Evolutionary conservation across 164 flowering plant species (phyloP), one percentile per base, ranked within the genome.

Genomic region (Vitis rupestris): DNA sequence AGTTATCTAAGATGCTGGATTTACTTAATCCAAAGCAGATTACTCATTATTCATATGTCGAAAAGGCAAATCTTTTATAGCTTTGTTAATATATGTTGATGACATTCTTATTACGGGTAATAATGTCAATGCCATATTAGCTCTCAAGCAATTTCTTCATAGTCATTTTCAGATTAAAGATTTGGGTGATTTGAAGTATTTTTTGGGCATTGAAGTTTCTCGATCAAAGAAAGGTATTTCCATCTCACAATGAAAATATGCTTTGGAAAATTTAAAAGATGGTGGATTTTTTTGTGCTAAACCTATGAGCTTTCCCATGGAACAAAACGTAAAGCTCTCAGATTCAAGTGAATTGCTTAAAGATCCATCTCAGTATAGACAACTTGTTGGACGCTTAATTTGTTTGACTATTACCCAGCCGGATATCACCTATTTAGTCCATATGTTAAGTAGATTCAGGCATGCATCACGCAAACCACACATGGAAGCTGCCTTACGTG

Each of bases 351-450:
- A 31, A 19, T 15, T 61, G 11, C 27, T 72, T 4, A 54, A 53
- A 4, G 71, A 72, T 61, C 71, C 62, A 10, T 8, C 70, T n/a
- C 4, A 16, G 9, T 74, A 69, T 74, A 50, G 62, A 14, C 10
- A 59, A n/a, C 19, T 72, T 10, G 53, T 72, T 8, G 70, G 75
- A 4, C 27, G 57, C 12, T 13, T 70, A 30, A 64, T 75, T 52
- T 75, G 65, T 55, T 16, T 75, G 1, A 75, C 78, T 17, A 17
- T 75, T 53, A 70, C 74, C 3, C 16, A 37, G 0, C 66, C 66
- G 1, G 70, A 72, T n/a, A 59, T 65, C 29, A 50, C 64, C 16
- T 72, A 59, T 53, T 50, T 49, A 7, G 65, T 72, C 19, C 65
- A 61, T 16, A 10, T 59, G 10, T 53, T 72, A 14, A 72, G 70